Percentiles rank a stretch among this genome's conserved stretches.
These are phyloP conservation scores for Oldenlandia corymbosa DNA, from an alignment of 257 asterid genomes.

Conservation along the genomic window DNA sequence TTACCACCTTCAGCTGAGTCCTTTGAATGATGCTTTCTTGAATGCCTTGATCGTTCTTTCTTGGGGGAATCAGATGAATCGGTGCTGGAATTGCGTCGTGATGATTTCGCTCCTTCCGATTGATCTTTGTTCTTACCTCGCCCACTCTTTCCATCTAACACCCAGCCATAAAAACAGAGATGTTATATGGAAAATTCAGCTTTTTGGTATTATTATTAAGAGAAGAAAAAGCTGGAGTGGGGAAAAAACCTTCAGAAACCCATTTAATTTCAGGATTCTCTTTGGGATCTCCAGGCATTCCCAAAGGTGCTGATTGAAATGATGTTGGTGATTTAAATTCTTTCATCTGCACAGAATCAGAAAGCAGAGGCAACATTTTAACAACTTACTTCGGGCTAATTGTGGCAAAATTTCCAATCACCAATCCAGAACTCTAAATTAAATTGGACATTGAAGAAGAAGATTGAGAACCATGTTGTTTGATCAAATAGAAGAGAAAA, in stretches of 20 bases:
- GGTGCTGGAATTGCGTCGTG: slow-evolving; percentile 37
- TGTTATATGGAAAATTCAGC: no score
- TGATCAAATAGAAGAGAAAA: neutral
- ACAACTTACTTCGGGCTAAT: neutral
- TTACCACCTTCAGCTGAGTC: slow-evolving; percentile 37
- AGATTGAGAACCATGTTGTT: no score
- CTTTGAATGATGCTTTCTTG: slow-evolving; percentile 47
- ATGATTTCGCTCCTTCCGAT: slow-evolving; percentile 35
- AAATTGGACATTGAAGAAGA: no score
- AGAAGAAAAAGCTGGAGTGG: neutral
- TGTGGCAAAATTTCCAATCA: neutral
- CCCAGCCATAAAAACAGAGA: no score
- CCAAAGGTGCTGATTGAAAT: slow-evolving; percentile 64
- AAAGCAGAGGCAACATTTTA: no score
- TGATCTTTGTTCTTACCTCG: slow-evolving; percentile 29
- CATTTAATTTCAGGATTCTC: slow-evolving; percentile 65
- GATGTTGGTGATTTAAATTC: slow-evolving; percentile 41
- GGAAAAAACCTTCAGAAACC: slow-evolving; percentile 68
- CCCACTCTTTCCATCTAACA: slow-evolving; percentile 25
- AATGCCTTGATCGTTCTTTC: slow-evolving; percentile 44
- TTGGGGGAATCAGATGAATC: slow-evolving; percentile 33
- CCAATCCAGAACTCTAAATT: no score
- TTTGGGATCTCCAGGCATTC: slow-evolving; percentile 30
- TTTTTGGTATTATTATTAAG: no score
- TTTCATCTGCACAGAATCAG: slow-evolving; percentile 54